These are phyloP conservation scores for Pleurotus eryngii DNA, from an alignment of 768 basidiomycete genomes.

Conservation along the genomic window DNA sequence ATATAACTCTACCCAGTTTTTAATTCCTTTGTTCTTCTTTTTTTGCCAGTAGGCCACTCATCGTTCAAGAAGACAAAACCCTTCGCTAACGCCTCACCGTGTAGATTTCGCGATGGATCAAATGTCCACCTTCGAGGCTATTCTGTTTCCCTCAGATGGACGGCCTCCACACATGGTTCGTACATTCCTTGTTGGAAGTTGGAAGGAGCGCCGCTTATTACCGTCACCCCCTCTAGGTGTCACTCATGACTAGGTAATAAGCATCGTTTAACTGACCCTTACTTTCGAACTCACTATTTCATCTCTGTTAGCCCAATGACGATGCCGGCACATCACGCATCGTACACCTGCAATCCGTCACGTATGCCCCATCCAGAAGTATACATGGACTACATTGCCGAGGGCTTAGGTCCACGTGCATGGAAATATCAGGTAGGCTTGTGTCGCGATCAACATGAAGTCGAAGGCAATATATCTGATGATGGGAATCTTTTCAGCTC, in stretches of 20 bases:
- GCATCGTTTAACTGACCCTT: not conserved
- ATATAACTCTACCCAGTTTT: conserved; percentile 13
- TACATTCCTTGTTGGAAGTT: not conserved
- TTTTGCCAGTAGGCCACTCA: conserved; percentile 2
- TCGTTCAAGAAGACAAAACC: not conserved
- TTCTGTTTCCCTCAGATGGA: conserved; percentile 77
- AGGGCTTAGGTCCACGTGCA: conserved; percentile 60
- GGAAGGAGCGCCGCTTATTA: not conserved
- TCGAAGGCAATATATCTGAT: conserved; percentile 11
- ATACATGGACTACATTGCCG: conserved; percentile 80
- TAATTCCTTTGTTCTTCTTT: conserved; percentile 4
- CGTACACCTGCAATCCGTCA: conserved; percentile 42
- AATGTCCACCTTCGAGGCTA: conserved; percentile 60
- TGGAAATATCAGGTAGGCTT: conserved; percentile 69
- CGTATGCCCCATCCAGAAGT: conserved; percentile 82
- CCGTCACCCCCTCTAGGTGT: conserved; percentile 8
- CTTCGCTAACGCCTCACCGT: not conserved
- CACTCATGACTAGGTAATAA: conserved; percentile 68
- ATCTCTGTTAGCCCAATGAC: conserved; percentile 36
- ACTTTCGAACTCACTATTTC: conserved; percentile 8
- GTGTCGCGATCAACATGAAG: not conserved
- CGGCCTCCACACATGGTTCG: conserved; percentile 67
- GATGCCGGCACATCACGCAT: conserved; percentile 39
- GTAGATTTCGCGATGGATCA: conserved; percentile 51
- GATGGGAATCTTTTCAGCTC: conserved; percentile 36